Percentiles rank a stretch among this genome's conserved stretches.
Evolutionary conservation across 768 basidiomycete species (phyloP).

Genomic region (Pisolithus marmoratus): DNA sequence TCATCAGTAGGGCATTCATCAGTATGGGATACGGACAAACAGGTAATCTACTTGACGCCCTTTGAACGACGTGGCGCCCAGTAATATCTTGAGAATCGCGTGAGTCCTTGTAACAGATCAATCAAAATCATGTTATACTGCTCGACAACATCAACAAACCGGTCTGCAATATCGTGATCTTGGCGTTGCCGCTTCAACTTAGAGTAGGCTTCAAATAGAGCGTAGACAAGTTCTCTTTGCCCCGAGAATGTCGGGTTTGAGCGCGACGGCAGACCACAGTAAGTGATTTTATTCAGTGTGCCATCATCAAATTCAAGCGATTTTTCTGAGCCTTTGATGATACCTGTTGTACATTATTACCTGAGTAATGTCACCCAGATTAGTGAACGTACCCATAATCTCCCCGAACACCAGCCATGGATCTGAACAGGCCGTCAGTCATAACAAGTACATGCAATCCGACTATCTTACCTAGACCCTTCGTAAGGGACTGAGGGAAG

Average conservation of each 20-base stretch:
- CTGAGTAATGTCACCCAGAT: background rate
- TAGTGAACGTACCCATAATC: conserved; percentile 47
- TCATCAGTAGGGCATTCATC: background rate
- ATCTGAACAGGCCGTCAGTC: conserved; percentile 32
- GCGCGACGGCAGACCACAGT: conserved; percentile 45
- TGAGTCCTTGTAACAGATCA: conserved; percentile 40
- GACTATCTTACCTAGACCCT: conserved; percentile 41
- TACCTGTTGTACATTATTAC: conserved; percentile 29
- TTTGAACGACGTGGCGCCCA: conserved; percentile 21
- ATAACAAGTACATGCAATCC: background rate
- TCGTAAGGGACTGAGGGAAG: conserved; percentile 45
- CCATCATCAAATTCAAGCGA: conserved; percentile 31
- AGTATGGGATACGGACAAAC: conserved; percentile 30
- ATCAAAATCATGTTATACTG: background rate
- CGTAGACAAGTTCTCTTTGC: conserved; percentile 44
- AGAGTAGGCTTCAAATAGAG: conserved; percentile 47
- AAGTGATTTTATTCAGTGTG: conserved; percentile 39
- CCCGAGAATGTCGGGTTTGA: conserved; percentile 50
- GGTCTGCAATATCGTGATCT: conserved; percentile 56
- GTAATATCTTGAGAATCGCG: conserved; percentile 35
- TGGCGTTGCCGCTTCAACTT: conserved; percentile 36
- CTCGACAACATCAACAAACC: conserved; percentile 27
- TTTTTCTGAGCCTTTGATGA: conserved; percentile 65
- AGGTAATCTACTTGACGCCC: conserved; percentile 49
- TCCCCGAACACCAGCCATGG: conserved; percentile 60